Conservation (phyloP, 768 basidiomycete species). For the Cyclocybe aegerita region DNA sequence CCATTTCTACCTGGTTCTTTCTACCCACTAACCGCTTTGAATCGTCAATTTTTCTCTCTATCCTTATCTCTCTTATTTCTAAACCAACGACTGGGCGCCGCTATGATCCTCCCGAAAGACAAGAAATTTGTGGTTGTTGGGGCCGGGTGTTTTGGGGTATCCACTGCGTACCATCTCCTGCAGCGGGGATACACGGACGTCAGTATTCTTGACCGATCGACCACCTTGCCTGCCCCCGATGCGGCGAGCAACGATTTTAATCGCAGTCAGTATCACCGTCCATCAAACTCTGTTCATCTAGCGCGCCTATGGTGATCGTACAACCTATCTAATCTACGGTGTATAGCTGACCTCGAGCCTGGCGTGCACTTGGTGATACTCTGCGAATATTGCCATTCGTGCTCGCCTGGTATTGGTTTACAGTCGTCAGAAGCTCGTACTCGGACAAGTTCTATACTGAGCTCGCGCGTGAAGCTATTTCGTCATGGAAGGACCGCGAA, state of each 20-base stretch:
- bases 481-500: conserved; percentile 64
- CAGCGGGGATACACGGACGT: conserved; percentile 65
- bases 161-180: conserved; percentile 81
- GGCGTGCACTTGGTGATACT: too few species aligned
- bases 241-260: conserved; percentile 67
- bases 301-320: background rate
- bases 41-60: background rate
- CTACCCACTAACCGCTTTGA: too few species aligned
- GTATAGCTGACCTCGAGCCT: too few species aligned
- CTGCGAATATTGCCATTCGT: background rate
- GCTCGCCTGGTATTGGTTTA: background rate
- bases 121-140: conserved; percentile 67
- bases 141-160: conserved; percentile 84
- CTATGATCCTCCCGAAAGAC: conserved; percentile 26
- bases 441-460: conserved; percentile 64
- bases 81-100: conserved; percentile 3
- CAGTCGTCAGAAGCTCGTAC: conserved; percentile 78
- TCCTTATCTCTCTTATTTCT: background rate
- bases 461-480: conserved; percentile 77
- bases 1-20: too few species aligned
- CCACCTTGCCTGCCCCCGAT: conserved; percentile 73
- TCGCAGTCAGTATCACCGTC: conserved; percentile 32
- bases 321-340: background rate
- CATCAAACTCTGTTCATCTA: background rate
- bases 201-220: conserved; percentile 74